Base-by-base conservation (phyloP, 805 yeast genomes). In the Starmerella sp. region DNA sequence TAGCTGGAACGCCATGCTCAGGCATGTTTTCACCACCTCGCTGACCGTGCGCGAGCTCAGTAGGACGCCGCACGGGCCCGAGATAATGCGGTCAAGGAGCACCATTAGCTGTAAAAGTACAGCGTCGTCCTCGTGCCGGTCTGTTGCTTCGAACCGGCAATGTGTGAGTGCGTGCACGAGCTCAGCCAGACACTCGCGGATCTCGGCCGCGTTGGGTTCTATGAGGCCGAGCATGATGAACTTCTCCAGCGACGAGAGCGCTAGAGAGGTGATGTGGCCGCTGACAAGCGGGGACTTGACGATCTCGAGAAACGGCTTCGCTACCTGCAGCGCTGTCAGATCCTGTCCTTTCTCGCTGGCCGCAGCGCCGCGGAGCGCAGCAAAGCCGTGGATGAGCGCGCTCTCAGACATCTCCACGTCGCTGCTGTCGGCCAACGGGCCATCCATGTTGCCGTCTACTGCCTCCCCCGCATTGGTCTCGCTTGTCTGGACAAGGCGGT, bases 71-170 rank as follows among this genome's bases (percentile, higher is more conserved):
- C 82, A 72, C 1, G 77, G 76, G n/a, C 90, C 80, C 22, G 76
- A 73, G 14, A 89, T 75, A 14, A 90, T 75, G 28, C 71, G 67
- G 61, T 88, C 91, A 62, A 91, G 73, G 30, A 91, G 72, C 45
- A 84, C 75, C 58, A 93, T 77, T 22, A 93, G 95, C 65, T 86
- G 86, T 51, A 91, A 75, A 47, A 93, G 72, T 3, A 93, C 91
- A 0, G 95, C 86, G 67, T 93, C 98, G 70, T 93, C 97, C 44
- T 87, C 84, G 37, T 84, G 78, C 67, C 88, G 95, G 66, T 90
- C 96, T 0, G 93, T 84, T 2, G 96, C 96, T 72, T 93, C 97
- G 67, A 93, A 93, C 47, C 96, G 79, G 70, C 97, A 93, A 66
- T 88, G 96, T 0, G 97, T 86, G 58, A 93, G 75, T 0, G 97